A percentile compares a stretch with the other conserved stretches of the same genome.
Conservation (phyloP, 2,329 filamentous ascomycete species). For the Botrytis tulipae region DNA sequence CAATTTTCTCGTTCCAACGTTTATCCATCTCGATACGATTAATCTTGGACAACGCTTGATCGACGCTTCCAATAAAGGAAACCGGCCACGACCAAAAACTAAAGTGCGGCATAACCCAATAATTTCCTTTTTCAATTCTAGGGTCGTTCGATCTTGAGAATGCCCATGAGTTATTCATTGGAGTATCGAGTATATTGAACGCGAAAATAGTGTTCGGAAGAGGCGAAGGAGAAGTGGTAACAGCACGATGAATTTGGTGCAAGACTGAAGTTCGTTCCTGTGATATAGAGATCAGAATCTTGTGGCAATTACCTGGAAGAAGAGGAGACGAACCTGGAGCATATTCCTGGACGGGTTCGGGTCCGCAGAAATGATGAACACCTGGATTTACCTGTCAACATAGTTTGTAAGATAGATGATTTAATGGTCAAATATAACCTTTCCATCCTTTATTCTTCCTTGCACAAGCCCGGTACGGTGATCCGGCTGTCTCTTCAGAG, state of each 20-base stretch:
- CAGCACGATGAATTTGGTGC: constrained; percentile 52
- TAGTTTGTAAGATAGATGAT: not conserved
- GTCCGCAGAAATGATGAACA: constrained; percentile 47
- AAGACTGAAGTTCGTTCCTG: constrained; percentile 52
- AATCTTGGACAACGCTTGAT: constrained; percentile 43
- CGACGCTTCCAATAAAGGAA: constrained; percentile 48
- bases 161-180: constrained; percentile 45
- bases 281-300: constrained; percentile 24
- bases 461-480: constrained; percentile 44
- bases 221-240: constrained; percentile 48
- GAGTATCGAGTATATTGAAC: constrained; percentile 52
- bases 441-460: constrained; percentile 45
- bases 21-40: constrained; percentile 39
- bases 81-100: constrained; percentile 54
- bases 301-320: not conserved
- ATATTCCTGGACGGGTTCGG: constrained; percentile 45
- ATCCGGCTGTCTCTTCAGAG: constrained; percentile 39
- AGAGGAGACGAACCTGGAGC: constrained; percentile 38
- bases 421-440: constrained; percentile 35
- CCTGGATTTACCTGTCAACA: constrained; percentile 32
- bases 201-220: constrained; percentile 53
- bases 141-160: constrained; percentile 49
- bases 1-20: constrained; percentile 41
- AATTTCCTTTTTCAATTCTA: constrained; percentile 36
- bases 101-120: constrained; percentile 56